phyloP scores from a whole-genome alignment of 129 eudicot species.

The Chrysanthemum lavandulifolium region DNA sequence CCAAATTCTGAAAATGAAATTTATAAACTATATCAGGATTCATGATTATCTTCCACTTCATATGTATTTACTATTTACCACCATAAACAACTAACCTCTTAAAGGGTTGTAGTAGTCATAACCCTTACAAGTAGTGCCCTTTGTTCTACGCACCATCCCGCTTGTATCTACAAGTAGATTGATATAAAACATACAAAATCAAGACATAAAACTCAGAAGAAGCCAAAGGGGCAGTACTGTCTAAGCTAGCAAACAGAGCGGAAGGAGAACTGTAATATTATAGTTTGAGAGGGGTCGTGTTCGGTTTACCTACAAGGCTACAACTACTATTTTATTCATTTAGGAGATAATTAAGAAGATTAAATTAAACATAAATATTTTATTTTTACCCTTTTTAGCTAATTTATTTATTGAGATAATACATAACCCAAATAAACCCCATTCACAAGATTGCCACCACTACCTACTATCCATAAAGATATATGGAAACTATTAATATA shows the following conservation, averaged over 20 bases:
- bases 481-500: not conserved
- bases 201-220: not conserved
- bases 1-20: constrained; percentile 5
- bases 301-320: too few species aligned
- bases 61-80: not conserved
- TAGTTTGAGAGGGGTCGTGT: not conserved
- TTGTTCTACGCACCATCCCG: not conserved
- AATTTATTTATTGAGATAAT: not conserved
- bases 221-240: not conserved
- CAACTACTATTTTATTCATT: not conserved
- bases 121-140: not conserved
- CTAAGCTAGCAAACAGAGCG: not conserved
- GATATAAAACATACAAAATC: not conserved
- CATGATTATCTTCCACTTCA: not conserved
- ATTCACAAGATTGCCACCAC: not conserved
- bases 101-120: constrained; percentile 3
- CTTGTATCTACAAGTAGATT: not conserved
- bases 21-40: not conserved
- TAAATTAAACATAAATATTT: not conserved
- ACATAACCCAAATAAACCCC: not conserved
- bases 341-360: not conserved
- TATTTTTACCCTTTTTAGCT: not conserved
- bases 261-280: not conserved
- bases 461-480: not conserved
- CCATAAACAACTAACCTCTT: not conserved